Percentiles rank a stretch among this genome's conserved stretches.
Evolutionary conservation across 2,329 filamentous ascomycete species (phyloP).

Genomic region (Periconia sp.): DNA sequence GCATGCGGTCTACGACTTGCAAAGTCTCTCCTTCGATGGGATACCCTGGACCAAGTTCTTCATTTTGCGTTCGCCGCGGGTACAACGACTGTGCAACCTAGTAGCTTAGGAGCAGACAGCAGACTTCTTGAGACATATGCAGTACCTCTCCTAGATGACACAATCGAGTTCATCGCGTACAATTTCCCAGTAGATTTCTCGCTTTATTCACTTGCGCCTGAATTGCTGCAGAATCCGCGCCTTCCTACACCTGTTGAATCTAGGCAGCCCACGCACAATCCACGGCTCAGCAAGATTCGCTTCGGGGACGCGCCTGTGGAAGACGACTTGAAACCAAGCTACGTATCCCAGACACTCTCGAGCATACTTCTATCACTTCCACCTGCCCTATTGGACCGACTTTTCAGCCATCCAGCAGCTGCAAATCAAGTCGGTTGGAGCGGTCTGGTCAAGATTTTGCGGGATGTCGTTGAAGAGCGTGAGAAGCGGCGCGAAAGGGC

Average conservation of each 20-base stretch:
- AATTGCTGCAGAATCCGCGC: constrained; percentile 55
- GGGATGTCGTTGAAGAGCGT: constrained; percentile 51
- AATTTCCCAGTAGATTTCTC: constrained; percentile 67
- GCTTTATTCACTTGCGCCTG: constrained; percentile 59
- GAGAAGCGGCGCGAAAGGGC: constrained; percentile 47
- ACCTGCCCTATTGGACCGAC: constrained; percentile 67
- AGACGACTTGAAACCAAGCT: constrained; percentile 47
- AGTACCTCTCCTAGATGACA: constrained; percentile 60
- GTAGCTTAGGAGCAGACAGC: constrained; percentile 19
- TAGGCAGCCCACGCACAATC: constrained; percentile 50
- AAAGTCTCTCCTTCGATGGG: constrained; percentile 64
- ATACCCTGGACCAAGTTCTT: constrained; percentile 66
- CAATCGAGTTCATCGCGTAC: constrained; percentile 65
- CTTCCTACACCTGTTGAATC: constrained; percentile 49
- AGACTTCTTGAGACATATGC: constrained; percentile 61
- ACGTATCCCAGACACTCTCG: constrained; percentile 62
- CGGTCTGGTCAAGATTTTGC: constrained; percentile 49
- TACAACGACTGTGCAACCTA: constrained; percentile 14
- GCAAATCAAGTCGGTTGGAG: constrained; percentile 52
- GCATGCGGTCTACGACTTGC: constrained; percentile 66
- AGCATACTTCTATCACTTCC: constrained; percentile 73
- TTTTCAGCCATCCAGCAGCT: constrained; percentile 67
- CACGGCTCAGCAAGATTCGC: constrained; percentile 68
- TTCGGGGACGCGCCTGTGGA: constrained; percentile 70
- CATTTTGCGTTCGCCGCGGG: constrained; percentile 63